Conservation (phyloP, 2,329 filamentous ascomycete genomes). For the Coniella lustricola region DNA sequence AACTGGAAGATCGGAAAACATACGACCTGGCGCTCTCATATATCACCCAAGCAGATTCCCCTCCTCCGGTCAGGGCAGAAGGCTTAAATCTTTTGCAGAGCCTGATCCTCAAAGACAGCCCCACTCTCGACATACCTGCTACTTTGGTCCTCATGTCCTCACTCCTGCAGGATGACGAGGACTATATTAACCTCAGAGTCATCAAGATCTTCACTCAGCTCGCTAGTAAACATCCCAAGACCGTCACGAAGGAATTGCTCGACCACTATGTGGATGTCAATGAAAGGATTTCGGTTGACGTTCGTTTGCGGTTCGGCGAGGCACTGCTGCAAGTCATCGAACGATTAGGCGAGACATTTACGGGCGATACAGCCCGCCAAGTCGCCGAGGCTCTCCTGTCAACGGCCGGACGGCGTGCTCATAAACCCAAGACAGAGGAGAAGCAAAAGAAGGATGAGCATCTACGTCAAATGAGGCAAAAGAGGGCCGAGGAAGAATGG, state of each 20-base stretch:
- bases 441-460: slow-evolving; percentile 47
- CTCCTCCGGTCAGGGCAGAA: slow-evolving; percentile 59
- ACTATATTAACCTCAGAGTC: slow-evolving; percentile 64
- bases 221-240: slow-evolving; percentile 53
- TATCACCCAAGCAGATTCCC: slow-evolving; percentile 53
- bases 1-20: slow-evolving; percentile 53
- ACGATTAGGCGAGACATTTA: slow-evolving; percentile 48
- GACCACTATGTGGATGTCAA: slow-evolving; percentile 60
- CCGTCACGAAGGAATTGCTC: slow-evolving; percentile 54
- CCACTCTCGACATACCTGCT: slow-evolving; percentile 60
- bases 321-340: slow-evolving; percentile 59
- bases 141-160: slow-evolving; percentile 57
- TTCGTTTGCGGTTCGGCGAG: slow-evolving; percentile 62
- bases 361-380: slow-evolving; percentile 43
- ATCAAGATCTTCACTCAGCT: slow-evolving; percentile 59
- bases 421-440: slow-evolving; percentile 51
- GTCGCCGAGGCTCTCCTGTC: slow-evolving; percentile 54
- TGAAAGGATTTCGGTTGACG: slow-evolving; percentile 53
- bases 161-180: slow-evolving; percentile 58
- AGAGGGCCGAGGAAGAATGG: slow-evolving; percentile 47
- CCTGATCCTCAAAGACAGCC: slow-evolving; percentile 47
- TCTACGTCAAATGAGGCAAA: slow-evolving; percentile 39
- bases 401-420: slow-evolving; percentile 56
- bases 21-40: slow-evolving; percentile 59
- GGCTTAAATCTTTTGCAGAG: slow-evolving; percentile 53